phyloP scores from a whole-genome alignment of 306 rosid species.

The Vigna mungo region DNA sequence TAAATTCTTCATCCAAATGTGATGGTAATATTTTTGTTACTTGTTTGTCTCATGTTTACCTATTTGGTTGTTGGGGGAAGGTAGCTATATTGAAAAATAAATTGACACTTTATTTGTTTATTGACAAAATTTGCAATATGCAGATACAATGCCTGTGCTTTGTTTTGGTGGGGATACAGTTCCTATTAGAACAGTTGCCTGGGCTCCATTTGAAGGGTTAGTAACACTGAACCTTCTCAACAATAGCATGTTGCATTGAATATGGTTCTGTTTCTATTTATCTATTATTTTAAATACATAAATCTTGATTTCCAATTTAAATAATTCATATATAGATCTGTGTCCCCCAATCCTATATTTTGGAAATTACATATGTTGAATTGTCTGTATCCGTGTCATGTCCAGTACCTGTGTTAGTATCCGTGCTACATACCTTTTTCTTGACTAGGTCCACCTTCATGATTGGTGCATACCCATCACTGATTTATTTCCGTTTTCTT shows the following conservation, averaged over 20 bases:
- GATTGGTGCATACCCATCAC: too few species aligned
- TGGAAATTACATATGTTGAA: too few species aligned
- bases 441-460: too few species aligned
- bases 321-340: too few species aligned
- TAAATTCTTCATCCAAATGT: conserved; percentile 65
- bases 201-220: conserved; percentile 92
- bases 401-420: too few species aligned
- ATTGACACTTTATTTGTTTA: conserved; percentile 21
- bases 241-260: conserved; percentile 26
- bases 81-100: conserved; percentile 41
- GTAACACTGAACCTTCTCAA: conserved; percentile 42
- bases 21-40: conserved; percentile 43
- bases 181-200: conserved; percentile 89
- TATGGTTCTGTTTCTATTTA: conserved; percentile 23
- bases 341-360: too few species aligned
- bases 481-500: too few species aligned
- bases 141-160: conserved; percentile 87
- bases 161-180: conserved; percentile 82
- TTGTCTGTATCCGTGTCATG: too few species aligned
- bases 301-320: too few species aligned
- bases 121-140: conserved; percentile 45
- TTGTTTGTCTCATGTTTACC: conserved; percentile 31
- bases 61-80: conserved; percentile 32
- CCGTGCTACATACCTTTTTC: too few species aligned
- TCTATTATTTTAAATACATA: background rate